Evolutionary conservation across 1,284 basidiomycete genomes (phyloP).

Genomic region (Boletus holoroseus): DNA sequence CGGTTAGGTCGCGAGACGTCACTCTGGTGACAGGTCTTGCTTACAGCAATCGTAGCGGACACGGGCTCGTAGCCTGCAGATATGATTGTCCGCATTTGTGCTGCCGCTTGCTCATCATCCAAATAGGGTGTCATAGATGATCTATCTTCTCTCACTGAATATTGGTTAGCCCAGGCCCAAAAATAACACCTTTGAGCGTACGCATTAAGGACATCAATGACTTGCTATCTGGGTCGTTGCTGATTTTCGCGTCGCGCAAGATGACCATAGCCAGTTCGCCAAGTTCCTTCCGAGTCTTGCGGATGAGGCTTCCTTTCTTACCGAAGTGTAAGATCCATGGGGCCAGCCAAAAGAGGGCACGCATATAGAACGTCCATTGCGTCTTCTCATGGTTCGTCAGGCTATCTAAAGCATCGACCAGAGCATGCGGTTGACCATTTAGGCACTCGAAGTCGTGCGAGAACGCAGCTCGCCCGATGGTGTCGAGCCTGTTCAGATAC

Average conservation of each 20-base stretch:
- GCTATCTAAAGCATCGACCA: slow-evolving; percentile 48
- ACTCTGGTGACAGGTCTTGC: slow-evolving; percentile 12
- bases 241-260: slow-evolving; percentile 47
- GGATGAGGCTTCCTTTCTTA: slow-evolving; percentile 53
- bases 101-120: slow-evolving; percentile 46
- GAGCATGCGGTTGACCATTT: slow-evolving; percentile 39
- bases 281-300: slow-evolving; percentile 45
- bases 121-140: slow-evolving; percentile 33
- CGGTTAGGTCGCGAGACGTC: slow-evolving; percentile 6
- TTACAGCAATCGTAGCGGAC: slow-evolving; percentile 49
- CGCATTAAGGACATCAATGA: slow-evolving; percentile 50
- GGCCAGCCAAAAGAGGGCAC: slow-evolving; percentile 54
- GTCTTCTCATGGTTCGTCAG: slow-evolving; percentile 55
- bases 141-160: slow-evolving; percentile 41
- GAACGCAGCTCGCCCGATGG: slow-evolving; percentile 51
- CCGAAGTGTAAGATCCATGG: slow-evolving; percentile 51
- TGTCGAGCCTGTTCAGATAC: slow-evolving; percentile 43
- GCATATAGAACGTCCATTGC: slow-evolving; percentile 56
- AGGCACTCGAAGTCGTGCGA: slow-evolving; percentile 52
- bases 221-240: slow-evolving; percentile 38
- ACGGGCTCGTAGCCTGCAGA: slow-evolving; percentile 63
- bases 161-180: slow-evolving; percentile 5
- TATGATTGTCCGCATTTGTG: slow-evolving; percentile 56
- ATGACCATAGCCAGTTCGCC: slow-evolving; percentile 46
- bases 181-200: slow-evolving; percentile 27